Evolutionary conservation across 106 monocot species (phyloP).

Genomic region (Alisma plantagoaquatica): DNA sequence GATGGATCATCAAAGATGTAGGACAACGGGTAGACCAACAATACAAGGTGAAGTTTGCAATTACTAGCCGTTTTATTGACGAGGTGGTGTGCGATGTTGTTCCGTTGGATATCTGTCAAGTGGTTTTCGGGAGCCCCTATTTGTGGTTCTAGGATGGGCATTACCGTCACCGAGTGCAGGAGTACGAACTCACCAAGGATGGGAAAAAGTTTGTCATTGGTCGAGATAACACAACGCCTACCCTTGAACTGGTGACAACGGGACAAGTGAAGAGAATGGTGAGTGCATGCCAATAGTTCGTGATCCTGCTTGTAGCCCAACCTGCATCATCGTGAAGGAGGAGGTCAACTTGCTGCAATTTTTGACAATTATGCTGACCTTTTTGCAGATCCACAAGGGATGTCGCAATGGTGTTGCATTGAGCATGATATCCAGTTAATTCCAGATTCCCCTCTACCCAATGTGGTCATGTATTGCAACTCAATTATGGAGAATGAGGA

Average conservation of each 20-base stretch:
- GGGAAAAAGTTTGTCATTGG: neutral
- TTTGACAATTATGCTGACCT: neutral
- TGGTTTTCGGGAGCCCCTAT: neutral
- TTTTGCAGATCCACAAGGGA: neutral
- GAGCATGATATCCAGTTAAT: neutral
- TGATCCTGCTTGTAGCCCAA: neutral
- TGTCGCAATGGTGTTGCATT: neutral
- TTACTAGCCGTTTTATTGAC: neutral
- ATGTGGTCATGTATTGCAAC: neutral
- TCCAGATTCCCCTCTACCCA: neutral
- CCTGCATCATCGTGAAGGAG: neutral
- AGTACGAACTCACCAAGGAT: neutral
- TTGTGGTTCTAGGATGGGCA: neutral
- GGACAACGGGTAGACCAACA: neutral
- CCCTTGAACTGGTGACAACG: neutral
- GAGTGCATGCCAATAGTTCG: neutral
- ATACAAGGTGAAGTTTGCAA: neutral
- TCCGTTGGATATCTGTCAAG: conserved; percentile 1
- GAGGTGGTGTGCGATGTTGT: conserved; percentile 2
- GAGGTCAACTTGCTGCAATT: neutral
- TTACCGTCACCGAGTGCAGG: too few species aligned
- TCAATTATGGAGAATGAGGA: neutral
- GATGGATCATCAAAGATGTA: neutral
- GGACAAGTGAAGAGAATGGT: neutral
- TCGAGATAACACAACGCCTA: neutral